A percentile compares a stretch with the other conserved stretches of the same genome.
These are phyloP conservation scores for Suhomyces bokatorum DNA, from an alignment of 1,139 yeast species.

Conservation along the genomic window DNA sequence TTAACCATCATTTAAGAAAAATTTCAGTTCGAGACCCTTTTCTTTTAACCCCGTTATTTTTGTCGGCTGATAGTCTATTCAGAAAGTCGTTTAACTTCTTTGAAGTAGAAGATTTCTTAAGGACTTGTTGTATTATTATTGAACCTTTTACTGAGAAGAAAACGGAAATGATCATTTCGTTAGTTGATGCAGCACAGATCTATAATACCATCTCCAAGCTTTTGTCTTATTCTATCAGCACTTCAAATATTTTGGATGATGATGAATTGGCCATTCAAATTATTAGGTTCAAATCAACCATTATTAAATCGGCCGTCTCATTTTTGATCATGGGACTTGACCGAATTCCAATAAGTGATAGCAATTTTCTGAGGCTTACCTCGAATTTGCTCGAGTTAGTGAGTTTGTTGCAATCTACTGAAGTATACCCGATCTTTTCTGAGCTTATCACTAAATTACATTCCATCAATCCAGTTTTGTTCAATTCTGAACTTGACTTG, in stretches of 20 bases:
- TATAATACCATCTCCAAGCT: conserved; percentile 31
- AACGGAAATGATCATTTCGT: conserved; percentile 25
- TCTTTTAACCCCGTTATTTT: conserved; percentile 32
- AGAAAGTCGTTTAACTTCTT: conserved; percentile 29
- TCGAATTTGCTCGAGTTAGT: conserved; percentile 36
- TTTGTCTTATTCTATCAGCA: conserved; percentile 33
- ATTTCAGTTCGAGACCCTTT: conserved; percentile 34
- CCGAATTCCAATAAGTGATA: conserved; percentile 37
- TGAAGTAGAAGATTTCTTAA: conserved; percentile 34
- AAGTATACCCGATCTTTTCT: conserved; percentile 26
- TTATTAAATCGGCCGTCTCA: conserved; percentile 31
- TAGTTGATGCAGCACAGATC: conserved; percentile 30
- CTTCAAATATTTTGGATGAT: conserved; percentile 35
- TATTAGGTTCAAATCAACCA: conserved; percentile 32
- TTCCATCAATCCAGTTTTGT: conserved; percentile 31
- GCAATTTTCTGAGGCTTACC: conserved; percentile 30
- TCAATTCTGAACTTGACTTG: conserved; percentile 28
- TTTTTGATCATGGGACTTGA: conserved; percentile 30
- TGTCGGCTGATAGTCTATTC: conserved; percentile 28
- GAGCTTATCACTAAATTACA: conserved; percentile 31
- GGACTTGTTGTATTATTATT: conserved; percentile 34
- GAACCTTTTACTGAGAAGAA: conserved; percentile 25
- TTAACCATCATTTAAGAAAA: conserved; percentile 23
- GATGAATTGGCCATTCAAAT: conserved; percentile 39
- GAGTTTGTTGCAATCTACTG: conserved; percentile 35